These are phyloP conservation scores for Lolium rigidum DNA, from an alignment of 176 grass and related monocot species.

Conservation along the genomic window DNA sequence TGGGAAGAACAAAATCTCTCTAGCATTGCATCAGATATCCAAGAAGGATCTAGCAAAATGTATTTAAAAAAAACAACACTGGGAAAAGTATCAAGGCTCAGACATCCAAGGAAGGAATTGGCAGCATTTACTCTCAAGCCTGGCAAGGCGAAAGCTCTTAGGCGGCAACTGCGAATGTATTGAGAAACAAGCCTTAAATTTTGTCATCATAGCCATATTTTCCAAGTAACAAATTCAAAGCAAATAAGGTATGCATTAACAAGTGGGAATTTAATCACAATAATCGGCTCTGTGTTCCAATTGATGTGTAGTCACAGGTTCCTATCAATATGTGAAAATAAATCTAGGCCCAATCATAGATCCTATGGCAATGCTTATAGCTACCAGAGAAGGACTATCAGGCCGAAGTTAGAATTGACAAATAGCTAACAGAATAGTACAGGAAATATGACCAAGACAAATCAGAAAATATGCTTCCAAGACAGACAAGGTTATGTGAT, in stretches of 20 bases:
- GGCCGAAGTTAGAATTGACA: neutral
- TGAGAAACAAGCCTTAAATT: slow-evolving; percentile 70
- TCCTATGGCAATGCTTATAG: slow-evolving; percentile 2
- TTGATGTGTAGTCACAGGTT: neutral
- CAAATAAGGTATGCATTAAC: too few relatives aligned
- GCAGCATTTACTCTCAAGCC: slow-evolving; percentile 63
- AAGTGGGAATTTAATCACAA: slow-evolving; percentile 64
- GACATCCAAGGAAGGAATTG: slow-evolving; percentile 64
- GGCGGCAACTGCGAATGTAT: slow-evolving; percentile 65
- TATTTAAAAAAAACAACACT: neutral
- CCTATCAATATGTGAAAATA: slow-evolving; percentile 82
- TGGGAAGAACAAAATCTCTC: neutral
- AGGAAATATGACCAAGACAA: too few relatives aligned
- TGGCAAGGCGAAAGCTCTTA: slow-evolving; percentile 59
- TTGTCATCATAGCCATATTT: neutral
- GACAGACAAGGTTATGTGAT: too few relatives aligned
- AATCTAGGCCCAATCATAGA: slow-evolving; percentile 43
- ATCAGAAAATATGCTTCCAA: neutral
- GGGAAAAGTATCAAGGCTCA: slow-evolving; percentile 6
- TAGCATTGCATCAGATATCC: slow-evolving; percentile 51
- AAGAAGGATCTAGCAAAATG: slow-evolving; percentile 46
- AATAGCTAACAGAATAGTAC: neutral
- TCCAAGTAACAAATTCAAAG: neutral
- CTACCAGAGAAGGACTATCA: slow-evolving; percentile 80
- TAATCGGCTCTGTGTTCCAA: slow-evolving; percentile 78